Evolutionary conservation across 192 early-diverging fungal genomes (phyloP), one percentile per base, ranked within the genome.

Genomic region (Coemansia sp.): DNA sequence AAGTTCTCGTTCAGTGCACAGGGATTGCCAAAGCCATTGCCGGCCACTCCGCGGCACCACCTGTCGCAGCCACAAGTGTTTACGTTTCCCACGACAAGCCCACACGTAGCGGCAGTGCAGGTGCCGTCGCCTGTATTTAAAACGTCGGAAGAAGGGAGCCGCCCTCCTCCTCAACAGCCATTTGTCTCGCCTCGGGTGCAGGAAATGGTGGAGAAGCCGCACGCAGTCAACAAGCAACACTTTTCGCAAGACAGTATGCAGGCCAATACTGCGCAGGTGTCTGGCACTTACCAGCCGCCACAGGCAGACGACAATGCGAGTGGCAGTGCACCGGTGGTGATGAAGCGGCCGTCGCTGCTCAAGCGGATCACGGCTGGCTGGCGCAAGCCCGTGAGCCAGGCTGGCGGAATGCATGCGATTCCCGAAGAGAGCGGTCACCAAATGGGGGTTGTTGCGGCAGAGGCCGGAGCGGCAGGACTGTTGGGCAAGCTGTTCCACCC

Each of bases 361-460:
- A 65, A 70, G 72, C 71, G 76, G 2, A 56, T 80, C 32, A 80
- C 76, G 0, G 52, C 63, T 7, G 76, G 76, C 5, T 80, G 76
- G 76, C 67, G 76, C 34, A 67, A 69, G n/a, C 66, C 74, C 24
- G 57, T 27, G 21, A 18, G 36, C 58, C 56, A 0, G 41, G n/a
- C n/a, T n/a, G n/a, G n/a, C n/a, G n/a, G 32, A 3, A 19, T 70
- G 38, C 48, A 70, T 17, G 64, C 74, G 0, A 76, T 76, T 17
- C 11, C 59, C 1, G 73, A 76, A 17, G 68, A 70, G 33, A 15
- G 21, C n/a, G 33, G 24, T 11, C 60, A 53, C 8, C 36, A 37
- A 1, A 17, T n/a, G 22, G 46, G 39, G 18, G 36, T 55, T 8
- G 50, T 55, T 17, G 57, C 60, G 1, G 52, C 15, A 18, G 29